Evolutionary conservation across 345 rosid species (phyloP), one percentile per base, ranked within the genome.

Genomic region (Populus simonii): DNA sequence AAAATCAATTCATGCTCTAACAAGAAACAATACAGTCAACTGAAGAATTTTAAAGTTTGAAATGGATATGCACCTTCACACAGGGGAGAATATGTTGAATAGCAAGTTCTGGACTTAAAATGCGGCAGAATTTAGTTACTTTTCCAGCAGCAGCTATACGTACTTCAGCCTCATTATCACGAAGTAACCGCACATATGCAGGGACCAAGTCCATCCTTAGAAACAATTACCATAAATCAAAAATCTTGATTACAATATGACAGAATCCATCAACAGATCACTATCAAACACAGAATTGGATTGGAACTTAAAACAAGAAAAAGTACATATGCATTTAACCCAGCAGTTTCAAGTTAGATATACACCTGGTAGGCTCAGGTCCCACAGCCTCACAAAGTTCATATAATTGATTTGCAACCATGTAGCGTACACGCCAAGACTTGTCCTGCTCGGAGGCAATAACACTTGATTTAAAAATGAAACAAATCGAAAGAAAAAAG

Each of bases 81-180:
- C 94, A 92, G 22, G 98, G 99, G 81, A 95, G 94, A 80, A 95
- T 89, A 70, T 91, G 89, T 47, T 90, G 97, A 83, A 89, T 83
- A 43, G 98, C 90, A 66, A 92, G 96, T 80, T 95, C 98, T 23
- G 98, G 97, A 79, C 80, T 92, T 81, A 95, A 83, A 76, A 93
- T 93, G 81, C 91, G 90, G 86, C 94, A 93, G 85, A 95, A 95
- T 86, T 93, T 95, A 1, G 99, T 93, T 59, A 93, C 96, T 90
- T 93, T 93, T 10, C 97, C 99, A 78, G 99, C 98, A 82, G 99
- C 99, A 66, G 99, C 99, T 80, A 93, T 95, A 45, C 99, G 93
- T 59, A 95, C 98, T 92, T 95, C 99, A 83, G 99, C 99, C 85
- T 95, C 99, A 80, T 91, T 92, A 76, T 95, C 99, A 39, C 98